Base-by-base conservation (phyloP, 2,329 filamentous ascomycete genomes). In the Xylariaceae sp. region DNA sequence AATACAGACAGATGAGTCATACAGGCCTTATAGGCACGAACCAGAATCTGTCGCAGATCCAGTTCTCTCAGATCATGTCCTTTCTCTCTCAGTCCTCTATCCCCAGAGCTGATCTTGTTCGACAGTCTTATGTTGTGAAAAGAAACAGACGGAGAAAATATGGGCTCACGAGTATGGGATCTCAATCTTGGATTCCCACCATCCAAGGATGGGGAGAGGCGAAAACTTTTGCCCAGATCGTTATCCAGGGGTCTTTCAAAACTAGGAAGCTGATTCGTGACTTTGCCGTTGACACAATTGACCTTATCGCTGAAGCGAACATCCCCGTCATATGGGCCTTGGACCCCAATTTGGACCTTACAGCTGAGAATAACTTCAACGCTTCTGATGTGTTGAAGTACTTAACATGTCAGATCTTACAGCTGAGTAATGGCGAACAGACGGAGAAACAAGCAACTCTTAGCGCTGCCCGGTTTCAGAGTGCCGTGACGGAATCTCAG, bases 321-420 rank as follows among this genome's bases (percentile, higher is more conserved):
- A 29, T 29, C 8, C 25, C 25, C 8, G 36, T 44, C 3, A 27
- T 40, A 5, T 44, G 42, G 36, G 42, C 36, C 5, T 16, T 44
- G 5, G 42, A 44, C 42, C 42, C 4, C 25, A 44, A 27, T 8
- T 6, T 21, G 16, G 36, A 39, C 7, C 27, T 39, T 6, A 14
- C 17, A 1, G 20, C 42, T 22, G 42, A 39, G n/a, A 25, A 44
- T 17, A 35, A 16, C 8, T 39, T 44, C 14, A 44, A 40, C 29
- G 32, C 36, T 38, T 4, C 10, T 2, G 36, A 44, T 5, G 36
- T 44, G 19, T 40, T 35, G 27, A 44, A 44, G 36, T 39, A 40
- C 20, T 27, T 39, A 11, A 36, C 42, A 23, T 20, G 27, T 12
- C 36, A 40, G 21, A 17, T 44, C 14, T 34, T 43, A 19, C 32